These are phyloP conservation scores for Rhodomyrtus psidioides DNA, from an alignment of 441 rosid genomes.

Conservation along the genomic window DNA sequence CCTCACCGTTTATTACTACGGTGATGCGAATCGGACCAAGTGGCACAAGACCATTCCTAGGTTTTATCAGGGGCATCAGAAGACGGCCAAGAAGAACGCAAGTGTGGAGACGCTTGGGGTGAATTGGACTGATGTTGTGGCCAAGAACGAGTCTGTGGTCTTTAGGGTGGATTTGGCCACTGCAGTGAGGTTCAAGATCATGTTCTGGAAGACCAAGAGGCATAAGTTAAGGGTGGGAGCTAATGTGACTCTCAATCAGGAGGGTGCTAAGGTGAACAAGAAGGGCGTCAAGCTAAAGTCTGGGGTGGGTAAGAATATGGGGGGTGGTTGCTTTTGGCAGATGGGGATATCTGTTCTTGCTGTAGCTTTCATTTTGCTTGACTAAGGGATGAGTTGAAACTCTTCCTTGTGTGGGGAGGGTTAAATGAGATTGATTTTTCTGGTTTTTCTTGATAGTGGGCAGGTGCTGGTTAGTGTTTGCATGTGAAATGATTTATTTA, in stretches of 20 bases:
- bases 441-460: neutral
- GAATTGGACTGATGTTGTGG: slow-evolving; percentile 16
- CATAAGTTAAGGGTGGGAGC: slow-evolving; percentile 34
- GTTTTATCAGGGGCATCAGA: slow-evolving; percentile 66
- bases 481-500: neutral
- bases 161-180: slow-evolving; percentile 66
- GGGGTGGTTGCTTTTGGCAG: slow-evolving; percentile 1
- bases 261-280: slow-evolving; percentile 22
- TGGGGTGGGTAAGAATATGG: slow-evolving; percentile 5
- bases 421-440: neutral
- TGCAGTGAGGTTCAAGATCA: slow-evolving; percentile 57
- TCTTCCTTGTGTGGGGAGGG: neutral
- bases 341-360: slow-evolving; percentile 20
- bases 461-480: neutral
- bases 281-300: slow-evolving; percentile 44
- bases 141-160: slow-evolving; percentile 22
- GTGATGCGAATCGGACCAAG: neutral
- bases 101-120: neutral
- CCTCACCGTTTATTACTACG: slow-evolving; percentile 27
- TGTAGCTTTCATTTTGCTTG: slow-evolving; percentile 16
- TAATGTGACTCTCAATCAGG: slow-evolving; percentile 31
- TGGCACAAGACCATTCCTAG: slow-evolving; percentile 14
- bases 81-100: slow-evolving; percentile 45
- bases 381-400: slow-evolving; percentile 1
- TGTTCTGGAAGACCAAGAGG: slow-evolving; percentile 53